Evolutionary conservation across 805 yeast species (phyloP).

Genomic region (Kodamaea fukazawae): DNA sequence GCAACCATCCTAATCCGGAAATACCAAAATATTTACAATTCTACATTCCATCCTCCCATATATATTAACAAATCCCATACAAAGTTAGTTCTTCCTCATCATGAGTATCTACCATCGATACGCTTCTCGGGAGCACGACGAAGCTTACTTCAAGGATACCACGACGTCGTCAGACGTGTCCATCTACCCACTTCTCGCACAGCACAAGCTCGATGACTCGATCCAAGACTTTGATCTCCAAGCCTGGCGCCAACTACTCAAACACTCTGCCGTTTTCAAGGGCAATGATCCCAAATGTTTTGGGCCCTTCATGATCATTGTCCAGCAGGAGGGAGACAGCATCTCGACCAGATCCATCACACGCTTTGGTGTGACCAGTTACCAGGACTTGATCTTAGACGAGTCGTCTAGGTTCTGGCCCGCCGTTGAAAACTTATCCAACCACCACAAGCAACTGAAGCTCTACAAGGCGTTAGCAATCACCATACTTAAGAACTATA

Average conservation of each 20-base stretch:
- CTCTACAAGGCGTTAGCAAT: conserved; percentile 78
- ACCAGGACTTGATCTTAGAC: conserved; percentile 56
- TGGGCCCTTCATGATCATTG: conserved; percentile 45
- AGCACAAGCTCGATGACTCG: conserved; percentile 5
- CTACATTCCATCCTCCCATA: too few species aligned
- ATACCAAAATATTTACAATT: too few species aligned
- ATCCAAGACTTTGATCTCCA: conserved; percentile 9
- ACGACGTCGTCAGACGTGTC: background rate
- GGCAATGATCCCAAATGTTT: conserved; percentile 49
- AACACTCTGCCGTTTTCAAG: conserved; percentile 50
- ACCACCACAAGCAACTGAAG: conserved; percentile 48
- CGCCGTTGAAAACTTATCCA: conserved; percentile 67
- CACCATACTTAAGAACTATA: conserved; percentile 63
- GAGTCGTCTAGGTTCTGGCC: conserved; percentile 68
- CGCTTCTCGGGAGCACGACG: conserved; percentile 37
- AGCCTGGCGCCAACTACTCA: conserved; percentile 44
- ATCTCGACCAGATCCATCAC: conserved; percentile 58
- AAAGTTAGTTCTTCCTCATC: background rate
- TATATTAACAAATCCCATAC: too few species aligned
- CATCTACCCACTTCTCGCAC: conserved; percentile 8
- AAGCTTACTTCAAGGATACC: conserved; percentile 13
- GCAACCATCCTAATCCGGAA: too few species aligned
- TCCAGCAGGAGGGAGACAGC: conserved; percentile 47
- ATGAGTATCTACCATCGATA: conserved; percentile 41
- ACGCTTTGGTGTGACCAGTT: conserved; percentile 63